Evolutionary conservation across 225 moss, liverwort and hornwort species (phyloP), one percentile per base, ranked within the genome.

Genomic region (Pleurozium schreberi): DNA sequence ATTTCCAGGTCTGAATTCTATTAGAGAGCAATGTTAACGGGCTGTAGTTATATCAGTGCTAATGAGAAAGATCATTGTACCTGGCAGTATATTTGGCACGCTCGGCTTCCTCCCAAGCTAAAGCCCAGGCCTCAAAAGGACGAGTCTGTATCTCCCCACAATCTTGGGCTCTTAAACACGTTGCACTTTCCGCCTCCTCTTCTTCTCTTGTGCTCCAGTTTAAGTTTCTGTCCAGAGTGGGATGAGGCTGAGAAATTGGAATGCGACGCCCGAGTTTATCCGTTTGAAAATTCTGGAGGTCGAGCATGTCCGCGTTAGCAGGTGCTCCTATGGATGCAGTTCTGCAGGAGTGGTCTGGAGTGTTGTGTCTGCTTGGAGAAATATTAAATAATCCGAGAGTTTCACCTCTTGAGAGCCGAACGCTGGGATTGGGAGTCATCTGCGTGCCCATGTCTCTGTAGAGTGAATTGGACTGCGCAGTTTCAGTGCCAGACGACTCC

Each of bases 21-120:
- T 65, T 40, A 70, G 65, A 84, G 47, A 49, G 28, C 63, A 50
- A 80, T 58, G 66, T 65, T 38, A 58, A 80, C 64, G 21, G 76
- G 36, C 20, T 50, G 34, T n/a, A 65, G 71, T 13, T n/a, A 40
- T 58, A 73, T 34, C n/a, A 84, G 74, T 74, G 49, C 87, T 45
- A 20, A 75, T 69, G 43, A 43, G 80, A 64, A 82, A 89, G 70
- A 80, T 79, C 79, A 60, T 74, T 63, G 63, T 90, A 97, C 98
- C 96, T 97, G 60, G 98, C 97, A 81, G 95, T 89, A 81, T 96
- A 97, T 84, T 95, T 99, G 82, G 97, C 95, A 69, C 95, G 96
- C 89, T 99, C 97, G 18, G 98, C 97, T 77, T 99, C 98, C 91
- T 99, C 98, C 98, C 98, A 99, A 69, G 96, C 96, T 50, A 93